Evolutionary conservation across 805 yeast genomes (phyloP).

Genomic region (Schwanniomyces occidentalis): DNA sequence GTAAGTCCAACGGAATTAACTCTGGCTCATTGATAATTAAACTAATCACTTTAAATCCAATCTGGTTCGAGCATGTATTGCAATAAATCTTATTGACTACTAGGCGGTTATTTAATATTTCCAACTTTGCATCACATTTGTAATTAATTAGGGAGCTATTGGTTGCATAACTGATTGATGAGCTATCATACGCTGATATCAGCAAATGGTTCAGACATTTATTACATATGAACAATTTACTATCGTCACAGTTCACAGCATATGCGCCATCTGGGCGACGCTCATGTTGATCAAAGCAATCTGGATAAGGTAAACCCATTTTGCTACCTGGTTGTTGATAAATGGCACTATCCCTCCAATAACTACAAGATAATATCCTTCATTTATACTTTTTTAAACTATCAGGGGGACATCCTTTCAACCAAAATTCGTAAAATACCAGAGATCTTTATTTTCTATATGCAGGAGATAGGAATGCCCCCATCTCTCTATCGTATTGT

Average conservation of each 20-base stretch:
- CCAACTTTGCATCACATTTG: conserved; percentile 3
- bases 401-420: too few relatives aligned
- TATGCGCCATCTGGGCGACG: too few relatives aligned
- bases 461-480: too few relatives aligned
- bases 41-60: conserved; percentile 16
- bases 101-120: conserved; percentile 1
- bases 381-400: too few relatives aligned
- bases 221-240: conserved; percentile 7
- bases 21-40: conserved; percentile 5
- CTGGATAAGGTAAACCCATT: conserved; percentile 1
- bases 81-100: conserved; percentile 11
- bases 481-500: too few relatives aligned
- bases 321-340: too few relatives aligned
- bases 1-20: conserved; percentile 4
- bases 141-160: conserved; percentile 5
- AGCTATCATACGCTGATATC: neutral
- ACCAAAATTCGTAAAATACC: too few relatives aligned
- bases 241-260: neutral
- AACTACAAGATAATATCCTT: too few relatives aligned
- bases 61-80: conserved; percentile 8
- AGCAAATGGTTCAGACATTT: conserved; percentile 11
- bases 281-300: neutral
- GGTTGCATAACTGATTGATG: neutral
- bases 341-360: too few relatives aligned
- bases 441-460: too few relatives aligned